Evolutionary conservation across 495 filamentous ascomycete genomes (phyloP).

Genomic region (Penicillium roqueforti): DNA sequence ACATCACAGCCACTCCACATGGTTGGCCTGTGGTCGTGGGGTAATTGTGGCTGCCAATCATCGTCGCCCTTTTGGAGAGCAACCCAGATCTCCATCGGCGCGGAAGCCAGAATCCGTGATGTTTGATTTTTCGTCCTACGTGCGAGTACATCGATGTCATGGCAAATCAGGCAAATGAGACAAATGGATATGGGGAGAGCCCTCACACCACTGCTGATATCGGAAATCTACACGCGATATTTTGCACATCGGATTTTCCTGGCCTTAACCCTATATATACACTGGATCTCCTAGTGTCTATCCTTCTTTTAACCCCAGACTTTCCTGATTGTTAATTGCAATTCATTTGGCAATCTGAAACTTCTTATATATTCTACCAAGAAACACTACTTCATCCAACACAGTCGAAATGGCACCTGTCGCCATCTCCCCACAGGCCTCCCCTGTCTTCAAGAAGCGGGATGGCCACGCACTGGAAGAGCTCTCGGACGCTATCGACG

Average conservation of each 20-base stretch:
- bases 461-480: constrained; percentile 74
- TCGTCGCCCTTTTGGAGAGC: neutral
- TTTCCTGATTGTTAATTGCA: neutral
- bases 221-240: constrained; percentile 27
- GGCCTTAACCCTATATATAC: constrained; percentile 14
- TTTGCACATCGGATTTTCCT: too few relatives aligned
- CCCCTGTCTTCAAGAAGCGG: constrained; percentile 36
- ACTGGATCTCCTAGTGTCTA: neutral
- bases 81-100: constrained; percentile 1
- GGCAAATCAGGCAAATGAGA: constrained; percentile 24
- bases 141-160: neutral
- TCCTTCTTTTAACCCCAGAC: neutral
- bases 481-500: constrained; percentile 74
- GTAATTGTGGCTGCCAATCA: neutral
- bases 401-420: constrained; percentile 33
- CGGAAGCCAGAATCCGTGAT: constrained; percentile 32
- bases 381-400: neutral
- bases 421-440: constrained; percentile 23
- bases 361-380: neutral
- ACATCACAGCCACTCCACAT: constrained; percentile 22
- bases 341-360: neutral
- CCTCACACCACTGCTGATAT: constrained; percentile 3
- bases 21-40: neutral
- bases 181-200: constrained; percentile 6
- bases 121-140: constrained; percentile 7